These are phyloP conservation scores for Arctium minus DNA, from an alignment of 129 eudicot genomes.

Conservation along the genomic window DNA sequence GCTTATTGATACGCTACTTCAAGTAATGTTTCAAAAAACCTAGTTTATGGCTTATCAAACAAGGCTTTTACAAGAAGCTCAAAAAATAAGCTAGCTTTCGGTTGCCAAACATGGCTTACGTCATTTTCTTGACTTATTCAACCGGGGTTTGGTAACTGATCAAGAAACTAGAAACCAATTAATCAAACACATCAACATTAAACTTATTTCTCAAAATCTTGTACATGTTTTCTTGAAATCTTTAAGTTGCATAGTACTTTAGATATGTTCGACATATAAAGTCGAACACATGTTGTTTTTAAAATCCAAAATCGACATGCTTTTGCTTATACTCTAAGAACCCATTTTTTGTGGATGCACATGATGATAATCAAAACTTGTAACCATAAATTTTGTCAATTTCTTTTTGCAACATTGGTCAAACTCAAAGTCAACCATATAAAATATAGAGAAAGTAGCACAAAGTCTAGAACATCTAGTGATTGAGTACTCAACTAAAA, in stretches of 20 bases:
- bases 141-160: slow-evolving; percentile 8
- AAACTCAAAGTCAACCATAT: slow-evolving; percentile 14
- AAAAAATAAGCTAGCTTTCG: neutral
- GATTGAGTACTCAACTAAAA: neutral
- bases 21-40: neutral
- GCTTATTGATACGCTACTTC: neutral
- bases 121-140: slow-evolving; percentile 16
- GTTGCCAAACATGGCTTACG: neutral
- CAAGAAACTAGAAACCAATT: slow-evolving; percentile 12
- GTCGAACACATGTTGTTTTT: neutral
- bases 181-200: neutral
- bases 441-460: neutral
- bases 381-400: slow-evolving; percentile 9
- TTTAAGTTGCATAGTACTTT: neutral
- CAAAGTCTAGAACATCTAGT: slow-evolving; percentile 13
- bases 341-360: neutral
- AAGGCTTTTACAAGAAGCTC: neutral
- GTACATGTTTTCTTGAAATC: neutral
- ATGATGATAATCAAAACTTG: neutral
- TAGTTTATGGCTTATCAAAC: neutral
- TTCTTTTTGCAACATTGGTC: slow-evolving; percentile 14
- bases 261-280: neutral
- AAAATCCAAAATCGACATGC: neutral
- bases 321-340: neutral
- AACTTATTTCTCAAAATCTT: neutral